Evolutionary conservation across 805 yeast species (phyloP), one percentile per base, ranked within the genome.

Genomic region (Gaillardinia entomophila): DNA sequence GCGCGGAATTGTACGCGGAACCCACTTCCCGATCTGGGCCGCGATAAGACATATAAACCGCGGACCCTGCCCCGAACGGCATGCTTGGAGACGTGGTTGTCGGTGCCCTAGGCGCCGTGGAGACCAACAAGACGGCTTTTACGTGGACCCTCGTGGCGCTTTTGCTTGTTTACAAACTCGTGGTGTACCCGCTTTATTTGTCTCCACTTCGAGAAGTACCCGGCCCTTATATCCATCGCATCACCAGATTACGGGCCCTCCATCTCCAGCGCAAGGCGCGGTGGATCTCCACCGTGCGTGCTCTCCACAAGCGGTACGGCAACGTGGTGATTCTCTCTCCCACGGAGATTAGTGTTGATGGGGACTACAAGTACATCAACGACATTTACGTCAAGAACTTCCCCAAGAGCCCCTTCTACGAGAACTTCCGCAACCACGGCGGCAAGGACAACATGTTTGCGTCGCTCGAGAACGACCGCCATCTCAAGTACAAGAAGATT

Each of bases 241-340:
- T 77, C 12, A 53, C 79, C 2, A 48, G 50, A 15, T 33, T 57
- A 11, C 58, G 57, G 12, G 46, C 58, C 3, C 51, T 62, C 24
- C 45, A 58, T 26, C 55, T 62, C 19, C 66, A 71, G 37, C 62
- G 83, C 34, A 75, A 67, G 38, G 56, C 59, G 20, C 60, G 56
- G 24, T 64, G 70, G 68, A 50, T 60, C 12, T 26, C 39, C 13
- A 40, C 36, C 6, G 71, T 79, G 3, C 71, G 76, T 35, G 25
- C 48, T 3, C 54, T 79, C 36, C 89, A 82, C 45, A 29, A 49
- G 28, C 49, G 57, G 36, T 78, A 78, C 43, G 89, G 88, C 1
- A 70, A 79, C 6, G 73, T 80, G 3, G 77, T 82, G 4, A 60
- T 82, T 15, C 53, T 82, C 11, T 67, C 77, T 1, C 87, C 88